Base-by-base conservation (phyloP, 2,329 filamentous ascomycete species). In the Fusarium clavum region DNA sequence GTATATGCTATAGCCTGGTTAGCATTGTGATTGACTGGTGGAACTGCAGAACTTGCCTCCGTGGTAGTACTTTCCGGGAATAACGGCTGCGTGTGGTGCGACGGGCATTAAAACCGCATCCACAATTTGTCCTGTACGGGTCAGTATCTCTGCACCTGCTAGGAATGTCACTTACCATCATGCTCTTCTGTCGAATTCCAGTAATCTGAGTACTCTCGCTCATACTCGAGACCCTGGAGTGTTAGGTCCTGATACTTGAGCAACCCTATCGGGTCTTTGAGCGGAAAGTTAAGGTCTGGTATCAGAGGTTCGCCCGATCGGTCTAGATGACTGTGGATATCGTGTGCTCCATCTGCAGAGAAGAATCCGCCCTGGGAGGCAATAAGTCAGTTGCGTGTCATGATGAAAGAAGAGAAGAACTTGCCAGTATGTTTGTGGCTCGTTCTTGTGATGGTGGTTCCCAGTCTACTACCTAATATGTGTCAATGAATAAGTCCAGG, bases 171-270 rank as follows among this genome's bases (percentile, higher is more conserved):
- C 4, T 79, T 86, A 27, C 82, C 83, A 0, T 86, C 88, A n/a
- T 80, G 48, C 6, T 80, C 77, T 0, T 77, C 80, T 0, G 87
- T 89, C 16, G 80, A 83, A 65, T 90, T 89, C 88, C 88, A 90
- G 73, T 89, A 91, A 54, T 91, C 88, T 77, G 88, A 83, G 68
- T 91, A 91, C 20, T 81, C 77, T 61, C 86, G 86, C 71, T 89
- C 86, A 52, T 83, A 86, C 27, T 85, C 81, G 2, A 88, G 81
- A 61, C 87, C 87, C 18, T 79, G 77, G 3, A 90, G 77, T 8
- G 89, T 90, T 48, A 83, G 70, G 71, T 83, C 62, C 67, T 80
- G 81, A 58, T 74, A 85, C 74, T 72, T 73, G 9, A 71, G 64
- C 51, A 73, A 76, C 43, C 34, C 71, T 59, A 13, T 78, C 44